A percentile compares a stretch with the other conserved stretches of the same genome.
Conservation (phyloP, 352 stramenopile species). For the Phytopythium mirpurense region DNA sequence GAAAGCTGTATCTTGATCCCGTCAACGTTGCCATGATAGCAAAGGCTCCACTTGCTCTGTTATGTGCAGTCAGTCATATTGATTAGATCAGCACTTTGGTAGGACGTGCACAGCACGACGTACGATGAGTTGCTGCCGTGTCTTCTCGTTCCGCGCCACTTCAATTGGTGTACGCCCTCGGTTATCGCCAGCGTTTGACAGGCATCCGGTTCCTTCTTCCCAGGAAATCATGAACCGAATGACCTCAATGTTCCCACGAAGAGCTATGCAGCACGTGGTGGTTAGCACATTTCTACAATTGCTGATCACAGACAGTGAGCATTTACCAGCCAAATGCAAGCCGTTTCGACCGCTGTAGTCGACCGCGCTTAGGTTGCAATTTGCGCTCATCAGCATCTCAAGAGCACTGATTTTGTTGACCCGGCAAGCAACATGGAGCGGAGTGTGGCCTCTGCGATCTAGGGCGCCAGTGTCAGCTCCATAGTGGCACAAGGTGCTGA, state of each 20-base stretch:
- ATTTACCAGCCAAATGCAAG: conserved; percentile 48
- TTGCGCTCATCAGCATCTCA: conserved; percentile 21
- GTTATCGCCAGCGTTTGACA: conserved; percentile 21
- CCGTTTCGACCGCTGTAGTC: conserved; percentile 30
- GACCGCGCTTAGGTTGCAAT: conserved; percentile 23
- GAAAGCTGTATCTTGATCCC: conserved; percentile 21
- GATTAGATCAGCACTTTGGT: no score
- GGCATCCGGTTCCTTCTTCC: conserved; percentile 33
- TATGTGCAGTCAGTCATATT: background rate
- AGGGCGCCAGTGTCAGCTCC: conserved; percentile 29
- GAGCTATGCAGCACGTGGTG: conserved; percentile 10
- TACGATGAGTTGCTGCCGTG: conserved; percentile 30
- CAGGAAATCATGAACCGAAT: conserved; percentile 36
- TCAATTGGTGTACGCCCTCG: conserved; percentile 33
- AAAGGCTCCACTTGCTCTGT: conserved; percentile 39
- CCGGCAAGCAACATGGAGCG: conserved; percentile 35
- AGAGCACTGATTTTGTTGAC: conserved; percentile 17
- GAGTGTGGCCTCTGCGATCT: conserved; percentile 30
- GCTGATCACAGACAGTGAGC: background rate
- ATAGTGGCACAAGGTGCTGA: conserved; percentile 17
- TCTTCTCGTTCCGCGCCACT: conserved; percentile 21
- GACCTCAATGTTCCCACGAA: conserved; percentile 23
- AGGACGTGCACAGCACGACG: background rate
- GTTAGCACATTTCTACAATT: background rate
- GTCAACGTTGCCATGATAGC: conserved; percentile 26